Evolutionary conservation across 345 rosid genomes (phyloP), one percentile per base, ranked within the genome.

Genomic region (Corchorus capsularis): DNA sequence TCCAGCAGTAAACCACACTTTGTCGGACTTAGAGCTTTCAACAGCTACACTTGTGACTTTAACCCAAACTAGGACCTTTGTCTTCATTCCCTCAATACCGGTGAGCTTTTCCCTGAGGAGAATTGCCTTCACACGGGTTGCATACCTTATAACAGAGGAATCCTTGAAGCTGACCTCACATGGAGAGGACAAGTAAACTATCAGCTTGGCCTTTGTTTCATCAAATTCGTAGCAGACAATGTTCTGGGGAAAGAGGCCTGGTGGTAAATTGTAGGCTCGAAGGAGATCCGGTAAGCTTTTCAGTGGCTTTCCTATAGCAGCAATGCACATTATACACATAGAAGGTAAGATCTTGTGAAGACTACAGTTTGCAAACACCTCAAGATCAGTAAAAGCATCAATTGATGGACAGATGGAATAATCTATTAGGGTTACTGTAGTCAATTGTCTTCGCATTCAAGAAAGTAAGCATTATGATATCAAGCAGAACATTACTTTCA

Each of bases 1-100:
- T 55, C 99, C 97, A 0, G 99, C 98, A 8, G 97, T 92, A 71
- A 96, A 92, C 94, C 98, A 96, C 4, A 96, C 86, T 87, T 93
- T 96, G 79, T 96, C 98, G 2, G 99, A 92, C 76, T 92, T 93
- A 46, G 78, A 87, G 78, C 90, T 82, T 80, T 92, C 99, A 0
- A 91, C 86, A 3, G 96, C 74, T n/a, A 96, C 81, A 20, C 87
- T 80, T 5, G 99, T 89, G 67, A 96, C 89, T 83, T 96, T 93
- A 53, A 92, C 97, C 98, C 97, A 93, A 9, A 96, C 97, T 2
- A 96, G 87, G 43, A 91, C 91, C 85, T 96, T 93, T 3, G 98
- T 96, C 90, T 96, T 96, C 96, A 93, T 91, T 60, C 99, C 99
- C 83, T 96, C 99, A 0, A 93, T 92, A 4, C 86, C 83, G 57